These are phyloP conservation scores for Graphilbum fragrans DNA, from an alignment of 2,329 filamentous ascomycete species.

Conservation along the genomic window DNA sequence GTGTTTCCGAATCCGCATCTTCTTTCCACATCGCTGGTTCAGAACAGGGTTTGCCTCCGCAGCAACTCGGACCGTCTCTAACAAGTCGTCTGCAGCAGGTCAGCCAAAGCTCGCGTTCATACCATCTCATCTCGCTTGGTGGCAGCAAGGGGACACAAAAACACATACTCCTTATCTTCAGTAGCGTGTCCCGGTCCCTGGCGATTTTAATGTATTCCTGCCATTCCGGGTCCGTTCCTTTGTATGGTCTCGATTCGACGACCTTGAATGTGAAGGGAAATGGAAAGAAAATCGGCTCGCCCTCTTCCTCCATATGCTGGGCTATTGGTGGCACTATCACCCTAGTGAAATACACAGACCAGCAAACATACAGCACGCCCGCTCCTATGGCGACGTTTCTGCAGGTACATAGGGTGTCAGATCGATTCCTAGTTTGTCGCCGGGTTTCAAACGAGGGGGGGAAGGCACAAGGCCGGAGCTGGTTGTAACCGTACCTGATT, in stretches of 20 bases:
- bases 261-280: slow-evolving; percentile 45
- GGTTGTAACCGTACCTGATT: slow-evolving; percentile 5
- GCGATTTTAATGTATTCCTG: slow-evolving; percentile 45
- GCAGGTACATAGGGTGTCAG: neutral
- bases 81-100: slow-evolving; percentile 28
- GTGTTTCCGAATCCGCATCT: slow-evolving; percentile 33
- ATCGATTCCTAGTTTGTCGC: no score
- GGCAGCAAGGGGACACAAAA: neutral
- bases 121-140: neutral
- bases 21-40: slow-evolving; percentile 30
- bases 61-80: slow-evolving; percentile 25
- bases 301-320: slow-evolving; percentile 11
- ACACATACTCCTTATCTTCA: slow-evolving; percentile 32
- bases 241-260: slow-evolving; percentile 37
- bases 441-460: no score
- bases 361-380: slow-evolving; percentile 10
- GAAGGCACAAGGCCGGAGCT: no score
- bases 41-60: slow-evolving; percentile 31
- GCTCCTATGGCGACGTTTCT: slow-evolving; percentile 10
- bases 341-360: slow-evolving; percentile 23
- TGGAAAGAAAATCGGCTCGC: slow-evolving; percentile 43
- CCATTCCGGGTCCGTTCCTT: slow-evolving; percentile 51
- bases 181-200: slow-evolving; percentile 34
- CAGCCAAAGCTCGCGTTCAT: slow-evolving; percentile 3
- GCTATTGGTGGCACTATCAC: slow-evolving; percentile 30